Conservation (phyloP, 2,329 filamentous ascomycete genomes). For the Chrysosporium keratinophilum region DNA sequence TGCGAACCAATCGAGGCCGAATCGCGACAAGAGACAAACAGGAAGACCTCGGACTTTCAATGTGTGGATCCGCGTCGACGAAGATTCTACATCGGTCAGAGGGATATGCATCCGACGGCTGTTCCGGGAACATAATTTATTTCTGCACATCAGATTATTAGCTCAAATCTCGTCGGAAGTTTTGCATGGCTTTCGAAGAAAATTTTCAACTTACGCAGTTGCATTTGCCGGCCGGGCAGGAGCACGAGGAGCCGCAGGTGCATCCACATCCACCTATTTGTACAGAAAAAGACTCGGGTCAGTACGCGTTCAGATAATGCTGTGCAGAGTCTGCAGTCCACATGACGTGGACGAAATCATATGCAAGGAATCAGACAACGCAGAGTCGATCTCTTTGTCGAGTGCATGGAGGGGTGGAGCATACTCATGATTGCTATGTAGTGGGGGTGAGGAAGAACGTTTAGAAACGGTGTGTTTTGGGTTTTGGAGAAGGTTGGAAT, state of each 20-base stretch:
- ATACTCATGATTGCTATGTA: conserved; percentile 11
- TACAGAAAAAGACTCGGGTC: background rate
- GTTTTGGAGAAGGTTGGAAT: background rate
- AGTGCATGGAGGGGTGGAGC: conserved; percentile 5
- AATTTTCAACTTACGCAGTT: conserved; percentile 30
- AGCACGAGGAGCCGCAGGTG: conserved; percentile 34
- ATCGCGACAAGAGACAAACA: background rate
- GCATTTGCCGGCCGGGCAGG: conserved; percentile 34
- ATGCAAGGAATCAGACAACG: conserved; percentile 8
- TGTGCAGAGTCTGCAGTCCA: background rate
- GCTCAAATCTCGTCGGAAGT: background rate
- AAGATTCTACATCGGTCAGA: conserved; percentile 5
- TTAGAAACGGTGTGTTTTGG: background rate
- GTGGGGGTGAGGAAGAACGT: background rate
- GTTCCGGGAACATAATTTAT: conserved; percentile 6
- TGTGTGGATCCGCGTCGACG: conserved; percentile 7
- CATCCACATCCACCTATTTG: conserved; percentile 29
- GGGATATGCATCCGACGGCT: background rate
- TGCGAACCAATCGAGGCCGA: background rate
- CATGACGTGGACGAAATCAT: conserved; percentile 8
- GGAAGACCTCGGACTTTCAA: conserved; percentile 5
- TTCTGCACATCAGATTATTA: conserved; percentile 5
- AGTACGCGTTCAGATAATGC: background rate
- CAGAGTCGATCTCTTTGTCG: conserved; percentile 1
- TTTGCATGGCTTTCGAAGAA: background rate